Evolutionary conservation across 1,139 yeast genomes (phyloP), one percentile per base, ranked within the genome.

Genomic region (Barnettozyma hawaiiensis): DNA sequence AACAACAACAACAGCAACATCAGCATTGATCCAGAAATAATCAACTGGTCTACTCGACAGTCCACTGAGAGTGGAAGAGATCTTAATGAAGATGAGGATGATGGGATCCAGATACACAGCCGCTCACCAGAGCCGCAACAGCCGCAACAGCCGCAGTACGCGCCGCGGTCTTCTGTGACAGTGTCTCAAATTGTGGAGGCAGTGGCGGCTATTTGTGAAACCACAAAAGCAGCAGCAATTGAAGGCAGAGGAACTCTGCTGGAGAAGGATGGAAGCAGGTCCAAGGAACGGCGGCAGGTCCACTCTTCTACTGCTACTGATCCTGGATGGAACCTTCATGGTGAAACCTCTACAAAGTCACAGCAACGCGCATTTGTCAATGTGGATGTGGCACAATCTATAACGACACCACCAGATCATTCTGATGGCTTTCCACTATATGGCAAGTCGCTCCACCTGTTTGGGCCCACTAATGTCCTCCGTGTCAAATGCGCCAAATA

Each of bases 381-480:
- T n/a, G 28, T 8, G 16, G 29, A 7, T 7, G 38, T 5, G 21
- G 27, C 34, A 5, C 19, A 24, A 27, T 7, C 21, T 9, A 15
- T n/a, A 4, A 15, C 19, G 14, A 31, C 15, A 15, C n/a, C 5
- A 9, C 9, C n/a, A n/a, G n/a, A n/a, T 19, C 4, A 49, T 45
- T 24, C 14, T 7, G 4, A 24, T 14, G 4, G 27, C 27, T 11
- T 24, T 12, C 27, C 7, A 27, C 50, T 69, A 3, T 70, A 61
- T 47, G 78, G 78, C 3, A 63, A 63, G 15, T 70, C 77, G 0
- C 45, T 73, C 9, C 57, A 61, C 5, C 15, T 60, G 8, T 65
- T 72, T 24, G 38, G 60, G 0, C 66, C 73, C 1, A 45, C 50
- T 7, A 67, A 67, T 23, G 45, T 40, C 5, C 28, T 67, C 7